These are phyloP conservation scores for Pseudonitzschia delicatissima DNA, from an alignment of 108 stramenopile genomes.

Conservation along the genomic window DNA sequence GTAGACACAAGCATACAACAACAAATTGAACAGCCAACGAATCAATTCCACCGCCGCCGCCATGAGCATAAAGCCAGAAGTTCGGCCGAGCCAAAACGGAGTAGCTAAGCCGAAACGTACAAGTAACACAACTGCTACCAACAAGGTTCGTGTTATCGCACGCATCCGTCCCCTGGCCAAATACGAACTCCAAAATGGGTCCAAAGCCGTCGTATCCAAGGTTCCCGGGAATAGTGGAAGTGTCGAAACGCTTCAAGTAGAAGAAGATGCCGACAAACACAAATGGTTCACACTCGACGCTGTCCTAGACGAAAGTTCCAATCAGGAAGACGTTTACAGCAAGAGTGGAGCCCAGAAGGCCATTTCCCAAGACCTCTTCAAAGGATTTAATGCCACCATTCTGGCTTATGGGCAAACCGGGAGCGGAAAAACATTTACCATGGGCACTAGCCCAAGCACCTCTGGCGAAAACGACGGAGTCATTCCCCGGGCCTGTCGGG, in stretches of 20 bases:
- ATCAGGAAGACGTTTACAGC: slow-evolving; percentile 90
- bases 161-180: slow-evolving; percentile 92
- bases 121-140: too few species aligned
- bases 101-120: too few species aligned
- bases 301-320: slow-evolving; percentile 76
- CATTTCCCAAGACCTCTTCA: slow-evolving; percentile 89
- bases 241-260: slow-evolving; percentile 45
- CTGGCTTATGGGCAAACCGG: slow-evolving; percentile 99
- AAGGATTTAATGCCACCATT: slow-evolving; percentile 97
- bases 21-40: too few species aligned
- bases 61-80: too few species aligned
- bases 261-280: slow-evolving; percentile 41
- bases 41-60: too few species aligned
- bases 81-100: too few species aligned
- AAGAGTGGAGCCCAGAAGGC: slow-evolving; percentile 75
- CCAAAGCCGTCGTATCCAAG: slow-evolving; percentile 33
- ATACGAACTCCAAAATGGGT: slow-evolving; percentile 92
- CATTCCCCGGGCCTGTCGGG: slow-evolving; percentile 92
- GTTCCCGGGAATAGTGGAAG: slow-evolving; percentile 17
- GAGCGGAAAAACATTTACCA: slow-evolving; percentile 90
- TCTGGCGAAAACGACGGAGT: slow-evolving; percentile 64
- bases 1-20: too few species aligned
- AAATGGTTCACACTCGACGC: slow-evolving; percentile 91
- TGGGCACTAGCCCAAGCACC: slow-evolving; percentile 81
- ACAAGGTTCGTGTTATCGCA: slow-evolving; percentile 80